Evolutionary conservation across 2,329 filamentous ascomycete species (phyloP).

Genomic region (Ceratocystis eucalypticola): DNA sequence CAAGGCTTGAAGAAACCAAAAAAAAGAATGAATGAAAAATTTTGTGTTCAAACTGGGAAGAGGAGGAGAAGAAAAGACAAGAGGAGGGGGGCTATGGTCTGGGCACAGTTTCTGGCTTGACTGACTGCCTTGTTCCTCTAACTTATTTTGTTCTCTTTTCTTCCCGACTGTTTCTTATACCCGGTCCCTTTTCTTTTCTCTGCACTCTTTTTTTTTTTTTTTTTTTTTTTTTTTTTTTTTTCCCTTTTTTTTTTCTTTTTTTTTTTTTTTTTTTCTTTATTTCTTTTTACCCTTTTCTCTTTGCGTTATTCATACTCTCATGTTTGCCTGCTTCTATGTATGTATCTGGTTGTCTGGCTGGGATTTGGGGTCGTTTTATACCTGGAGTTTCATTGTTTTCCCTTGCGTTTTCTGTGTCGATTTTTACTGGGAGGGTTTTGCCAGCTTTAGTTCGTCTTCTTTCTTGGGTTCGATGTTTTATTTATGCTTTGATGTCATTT

Average conservation of each 20-base stretch:
- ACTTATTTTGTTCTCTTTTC: not conserved
- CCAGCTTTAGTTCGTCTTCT: not conserved
- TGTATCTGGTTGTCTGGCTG: not conserved
- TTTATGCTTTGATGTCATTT: not conserved
- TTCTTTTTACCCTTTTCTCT: constrained; percentile 14
- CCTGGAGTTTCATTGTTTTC: constrained; percentile 16
- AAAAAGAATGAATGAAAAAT: not conserved
- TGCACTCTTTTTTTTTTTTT: not conserved
- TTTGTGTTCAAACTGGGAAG: not conserved
- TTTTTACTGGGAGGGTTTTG: constrained; percentile 8
- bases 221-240: constrained; percentile 18
- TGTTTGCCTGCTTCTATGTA: constrained; percentile 14
- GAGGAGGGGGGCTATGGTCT: not conserved
- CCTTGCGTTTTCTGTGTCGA: not conserved
- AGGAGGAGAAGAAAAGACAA: constrained; percentile 2
- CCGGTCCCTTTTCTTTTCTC: not conserved
- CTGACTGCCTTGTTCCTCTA: not conserved
- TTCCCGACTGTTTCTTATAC: constrained; percentile 9
- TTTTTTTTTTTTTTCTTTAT: constrained; percentile 13
- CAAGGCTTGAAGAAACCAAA: constrained; percentile 24
- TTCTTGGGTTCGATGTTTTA: not conserved
- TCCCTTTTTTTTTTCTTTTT: not conserved
- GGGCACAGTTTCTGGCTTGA: not conserved
- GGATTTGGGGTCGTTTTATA: constrained; percentile 8
- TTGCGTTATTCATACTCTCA: not conserved